Percentiles rank a stretch among this genome's conserved stretches.
phyloP scores from a whole-genome alignment of 441 rosid genomes.

The Populus hybrid region DNA sequence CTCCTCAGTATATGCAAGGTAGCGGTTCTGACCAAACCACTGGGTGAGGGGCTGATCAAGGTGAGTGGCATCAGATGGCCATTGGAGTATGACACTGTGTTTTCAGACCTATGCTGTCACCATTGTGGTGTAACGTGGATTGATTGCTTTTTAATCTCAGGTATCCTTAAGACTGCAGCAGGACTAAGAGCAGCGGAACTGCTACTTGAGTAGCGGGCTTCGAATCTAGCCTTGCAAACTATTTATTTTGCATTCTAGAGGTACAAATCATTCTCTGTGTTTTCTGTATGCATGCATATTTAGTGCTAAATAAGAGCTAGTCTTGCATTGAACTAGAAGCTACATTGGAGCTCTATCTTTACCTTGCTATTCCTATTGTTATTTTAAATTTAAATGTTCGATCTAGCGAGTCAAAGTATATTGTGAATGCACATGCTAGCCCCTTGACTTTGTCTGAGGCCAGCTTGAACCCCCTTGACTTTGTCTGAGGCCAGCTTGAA shows the following conservation, averaged over 20 bases:
- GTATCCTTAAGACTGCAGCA: constrained; percentile 78
- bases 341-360: too few relatives aligned
- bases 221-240: constrained; percentile 82
- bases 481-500: too few relatives aligned
- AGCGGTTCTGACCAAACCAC: constrained; percentile 79
- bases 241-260: constrained; percentile 77
- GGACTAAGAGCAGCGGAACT: constrained; percentile 73
- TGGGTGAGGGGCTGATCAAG: constrained; percentile 63
- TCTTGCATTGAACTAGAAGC: not conserved
- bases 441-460: too few relatives aligned
- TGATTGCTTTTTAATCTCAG: constrained; percentile 27
- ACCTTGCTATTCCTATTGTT: not conserved
- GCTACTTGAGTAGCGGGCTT: constrained; percentile 85
- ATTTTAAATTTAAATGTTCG: not conserved
- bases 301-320: not conserved
- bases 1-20: constrained; percentile 66
- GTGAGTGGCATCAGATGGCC: constrained; percentile 28
- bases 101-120: constrained; percentile 3
- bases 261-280: constrained; percentile 31
- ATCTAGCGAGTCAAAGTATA: not conserved
- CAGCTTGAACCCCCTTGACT: not conserved
- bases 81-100: not conserved
- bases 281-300: not conserved
- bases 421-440: not conserved
- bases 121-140: not conserved